A percentile compares a stretch with the other conserved stretches of the same genome.
Evolutionary conservation across 2,329 filamentous ascomycete genomes (phyloP).

Genomic region (Hypoxylon sp.): DNA sequence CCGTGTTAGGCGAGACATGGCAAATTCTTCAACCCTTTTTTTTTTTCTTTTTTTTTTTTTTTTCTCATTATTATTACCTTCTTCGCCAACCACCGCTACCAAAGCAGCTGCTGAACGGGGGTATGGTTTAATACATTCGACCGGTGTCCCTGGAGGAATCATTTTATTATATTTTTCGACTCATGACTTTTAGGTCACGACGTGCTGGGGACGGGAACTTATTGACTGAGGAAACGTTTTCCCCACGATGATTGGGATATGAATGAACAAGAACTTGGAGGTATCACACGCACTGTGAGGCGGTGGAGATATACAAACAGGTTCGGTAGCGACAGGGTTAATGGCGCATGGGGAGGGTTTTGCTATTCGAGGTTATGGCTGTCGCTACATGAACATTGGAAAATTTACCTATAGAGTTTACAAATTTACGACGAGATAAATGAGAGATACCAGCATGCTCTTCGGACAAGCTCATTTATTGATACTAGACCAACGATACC

Average conservation of each 20-base stretch:
- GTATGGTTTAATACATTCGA: no score
- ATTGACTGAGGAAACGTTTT: conserved; percentile 41
- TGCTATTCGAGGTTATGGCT: conserved; percentile 15
- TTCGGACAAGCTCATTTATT: conserved; percentile 19
- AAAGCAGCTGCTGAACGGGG: no score
- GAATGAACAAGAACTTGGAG: conserved; percentile 26
- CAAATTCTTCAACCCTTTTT: not conserved
- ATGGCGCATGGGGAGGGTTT: conserved; percentile 26
- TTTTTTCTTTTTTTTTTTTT: no score
- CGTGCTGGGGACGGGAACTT: conserved; percentile 43
- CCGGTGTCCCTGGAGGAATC: conserved; percentile 40
- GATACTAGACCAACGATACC: not conserved
- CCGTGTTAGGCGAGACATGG: not conserved
- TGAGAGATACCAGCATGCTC: conserved; percentile 18
- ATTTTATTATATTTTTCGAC: conserved; percentile 25
- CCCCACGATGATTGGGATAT: conserved; percentile 30
- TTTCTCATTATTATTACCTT: no score
- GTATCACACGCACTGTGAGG: conserved; percentile 16
- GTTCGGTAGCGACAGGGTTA: conserved; percentile 17
- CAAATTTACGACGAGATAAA: conserved; percentile 23
- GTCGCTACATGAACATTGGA: not conserved
- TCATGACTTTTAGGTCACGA: conserved; percentile 42
- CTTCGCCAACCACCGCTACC: conserved; percentile 14
- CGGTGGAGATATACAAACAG: conserved; percentile 5
- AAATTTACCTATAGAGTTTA: conserved; percentile 20